Base-by-base conservation (phyloP, 2,329 filamentous ascomycete genomes). In the Beauveria sp. region DNA sequence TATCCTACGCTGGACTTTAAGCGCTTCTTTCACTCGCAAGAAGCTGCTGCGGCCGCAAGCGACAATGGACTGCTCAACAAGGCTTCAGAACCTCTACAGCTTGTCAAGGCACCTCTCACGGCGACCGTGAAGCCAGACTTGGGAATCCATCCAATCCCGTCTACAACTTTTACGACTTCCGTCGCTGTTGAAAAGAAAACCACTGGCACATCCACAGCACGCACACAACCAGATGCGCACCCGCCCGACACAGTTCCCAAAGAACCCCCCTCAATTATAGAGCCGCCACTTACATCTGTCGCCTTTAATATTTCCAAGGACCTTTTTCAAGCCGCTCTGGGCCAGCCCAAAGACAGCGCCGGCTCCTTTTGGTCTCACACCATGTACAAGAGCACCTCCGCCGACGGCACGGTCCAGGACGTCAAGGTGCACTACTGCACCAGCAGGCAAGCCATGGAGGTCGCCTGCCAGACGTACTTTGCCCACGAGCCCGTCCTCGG, bases 401-500 rank as follows among this genome's bases (percentile, higher is more conserved):
- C 64, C 52, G 69, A 76, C 14, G 77, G 79, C 48, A 68, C 76
- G 3, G 74, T 78, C 18, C 71, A 83, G 46, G 81, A 79, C 56
- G 84, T 91, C 51, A 83, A 80, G 62, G 84, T 96, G 1, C 86
- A 93, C 70, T 96, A 96, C 73, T 96, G 91, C 77, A 85, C 77
- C 54, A 88, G 79, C 62, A 82, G 81, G 50, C 77, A 84, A 42
- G 84, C 83, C 3, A 88, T 89, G 20, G 91, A 97, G 71, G 74
- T 77, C 6, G 81, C 89, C 8, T 79, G 85, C 63, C 73, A 84
- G 63, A 73, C 83, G 62, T 80, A 88, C 62, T 96, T 97, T 67
- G 70, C 86, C 45, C 66, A 81, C 28, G 85, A 95, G 68, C 79
- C 84, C 45, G 74, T 96, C 2, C 72, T 97, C n/a, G 93, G 93